Evolutionary conservation across 257 asterid species (phyloP), one percentile per base, ranked within the genome.

Genomic region (Solanum dulcamara): DNA sequence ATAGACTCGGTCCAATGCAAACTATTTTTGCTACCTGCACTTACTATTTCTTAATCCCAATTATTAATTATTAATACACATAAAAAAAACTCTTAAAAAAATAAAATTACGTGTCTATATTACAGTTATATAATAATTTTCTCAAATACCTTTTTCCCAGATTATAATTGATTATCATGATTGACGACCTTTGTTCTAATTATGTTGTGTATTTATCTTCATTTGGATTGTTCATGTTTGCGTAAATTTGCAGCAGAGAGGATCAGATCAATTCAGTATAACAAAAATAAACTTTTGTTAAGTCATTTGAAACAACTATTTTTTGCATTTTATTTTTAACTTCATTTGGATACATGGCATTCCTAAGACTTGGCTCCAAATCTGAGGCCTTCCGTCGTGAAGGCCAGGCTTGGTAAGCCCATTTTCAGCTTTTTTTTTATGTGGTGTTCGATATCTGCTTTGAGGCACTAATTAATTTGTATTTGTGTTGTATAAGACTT

Each of bases 361-460:
- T 26, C 3, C 20, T 83, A 72, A 83, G 68, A 60, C 37, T 83
- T 83, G 85, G 85, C 42, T 59, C 79, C 17, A 83, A 83, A 83
- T 46, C 80, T 7, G 85, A 60, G 79, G 53, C 75, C 18, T 83
- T 83, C 77, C 85, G 42, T 26, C 85, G 72, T 20, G 85, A 83
- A 83, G 85, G 85, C 28, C 85, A 62, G 10, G 72, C 85, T 62
- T 83, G 85, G 85, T 83, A 83, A 62, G 42, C 42, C 59, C 60
- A 4, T 37, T 35, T 68, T 70, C 17, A 0, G 10, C 0, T 7
- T 12, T 0, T 10, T 14, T 17, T 7, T 33, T 33, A 8, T 20
- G 10, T 3, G 4, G 11, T 68, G 17, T 68, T 70, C 17, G 7
- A 2, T 32, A 33, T 68, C 9, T 35, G 30, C 2, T 20, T 35